Base-by-base conservation (phyloP, 352 stramenopile species). In the Salisapilia sapeloensis region DNA sequence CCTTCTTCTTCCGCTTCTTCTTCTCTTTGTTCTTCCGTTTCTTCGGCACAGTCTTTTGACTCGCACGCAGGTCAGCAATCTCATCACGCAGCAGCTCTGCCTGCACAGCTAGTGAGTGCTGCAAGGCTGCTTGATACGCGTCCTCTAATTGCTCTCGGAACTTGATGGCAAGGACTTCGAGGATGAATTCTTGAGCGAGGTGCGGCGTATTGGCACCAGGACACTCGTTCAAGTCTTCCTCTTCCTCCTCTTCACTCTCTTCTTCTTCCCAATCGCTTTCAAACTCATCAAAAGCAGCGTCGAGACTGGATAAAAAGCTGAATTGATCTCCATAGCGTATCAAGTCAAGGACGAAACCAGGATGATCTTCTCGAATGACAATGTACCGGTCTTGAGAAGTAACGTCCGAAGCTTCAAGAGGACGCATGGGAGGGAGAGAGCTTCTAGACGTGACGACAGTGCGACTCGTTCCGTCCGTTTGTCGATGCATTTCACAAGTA, bases 301-400 rank as follows among this genome's bases (percentile, higher is more conserved):
- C 56, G 29, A 71, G 60, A 2, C 62, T 44, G 15, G 58, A 60
- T 10, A 77, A 39, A 42, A 76, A 76, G 50, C 56, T 78, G 40
- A 84, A 78, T 45, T 80, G 65, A 39, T 78, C 62, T 24, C 69
- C 69, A 35, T 65, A 84, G 35, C 69, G 65, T 19, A 84, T 81
- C 29, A 84, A 33, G 44, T 84, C 60, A 50, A 78, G 76, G 45
- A 84, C 81, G 32, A 84, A 81, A 22, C 81, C 62, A 19, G 61
- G 65, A 47, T 84, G 69, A 32, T 81, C 61, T 28, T 84, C 69
- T 33, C 63, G 60, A 55, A 84, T 79, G 59, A 84, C 76, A 50
- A 84, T 81, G 54, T 70, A 84, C 36, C 69, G 64, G 46, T 84
- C 69, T 30, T 84, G n/a, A n/a, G n/a, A n/a, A n/a, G n/a, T n/a